A percentile compares a stretch with the other conserved stretches of the same genome.
Conservation (phyloP, 352 stramenopile species). For the Thraustochytrium sp. region DNA sequence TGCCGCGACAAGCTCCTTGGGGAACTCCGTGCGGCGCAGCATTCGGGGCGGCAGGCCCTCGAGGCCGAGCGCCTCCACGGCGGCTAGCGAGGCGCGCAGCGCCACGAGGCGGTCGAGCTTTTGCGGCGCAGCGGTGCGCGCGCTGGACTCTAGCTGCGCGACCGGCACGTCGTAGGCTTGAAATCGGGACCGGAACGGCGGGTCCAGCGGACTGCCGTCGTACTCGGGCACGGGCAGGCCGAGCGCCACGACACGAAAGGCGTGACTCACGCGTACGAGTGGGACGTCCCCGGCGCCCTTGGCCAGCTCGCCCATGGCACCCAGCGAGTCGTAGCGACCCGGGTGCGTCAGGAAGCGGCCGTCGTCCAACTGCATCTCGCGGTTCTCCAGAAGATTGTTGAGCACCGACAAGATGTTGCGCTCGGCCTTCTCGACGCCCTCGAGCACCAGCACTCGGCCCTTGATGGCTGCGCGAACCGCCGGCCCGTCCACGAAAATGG, state of each 20-base stretch:
- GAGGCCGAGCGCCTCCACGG: not conserved
- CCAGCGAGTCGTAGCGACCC: not conserved
- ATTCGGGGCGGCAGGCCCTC: slow-evolving; percentile 3
- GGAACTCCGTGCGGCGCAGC: not conserved
- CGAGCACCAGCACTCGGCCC: slow-evolving; percentile 84
- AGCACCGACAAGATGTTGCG: slow-evolving; percentile 90
- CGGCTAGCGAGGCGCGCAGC: not conserved
- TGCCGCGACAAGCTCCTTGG: not conserved
- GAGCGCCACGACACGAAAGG: slow-evolving; percentile 84
- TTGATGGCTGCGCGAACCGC: slow-evolving; percentile 83
- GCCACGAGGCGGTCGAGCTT: not conserved
- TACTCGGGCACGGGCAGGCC: slow-evolving; percentile 77
- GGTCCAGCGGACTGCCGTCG: slow-evolving; percentile 69
- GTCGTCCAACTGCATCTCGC: slow-evolving; percentile 89
- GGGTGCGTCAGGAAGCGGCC: slow-evolving; percentile 75
- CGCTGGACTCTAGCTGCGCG: slow-evolving; percentile 46
- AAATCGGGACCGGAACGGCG: slow-evolving; percentile 74
- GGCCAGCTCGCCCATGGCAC: slow-evolving; percentile 33
- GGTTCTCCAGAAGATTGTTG: slow-evolving; percentile 93
- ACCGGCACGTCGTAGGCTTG: slow-evolving; percentile 64
- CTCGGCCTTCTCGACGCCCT: slow-evolving; percentile 90
- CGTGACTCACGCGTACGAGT: not conserved
- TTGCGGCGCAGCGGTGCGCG: not conserved
- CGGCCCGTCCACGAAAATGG: slow-evolving; percentile 80
- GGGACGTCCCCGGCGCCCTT: slow-evolving; percentile 57